These are phyloP conservation scores for Jasminum sambac DNA, from an alignment of 257 asterid species.

Conservation along the genomic window DNA sequence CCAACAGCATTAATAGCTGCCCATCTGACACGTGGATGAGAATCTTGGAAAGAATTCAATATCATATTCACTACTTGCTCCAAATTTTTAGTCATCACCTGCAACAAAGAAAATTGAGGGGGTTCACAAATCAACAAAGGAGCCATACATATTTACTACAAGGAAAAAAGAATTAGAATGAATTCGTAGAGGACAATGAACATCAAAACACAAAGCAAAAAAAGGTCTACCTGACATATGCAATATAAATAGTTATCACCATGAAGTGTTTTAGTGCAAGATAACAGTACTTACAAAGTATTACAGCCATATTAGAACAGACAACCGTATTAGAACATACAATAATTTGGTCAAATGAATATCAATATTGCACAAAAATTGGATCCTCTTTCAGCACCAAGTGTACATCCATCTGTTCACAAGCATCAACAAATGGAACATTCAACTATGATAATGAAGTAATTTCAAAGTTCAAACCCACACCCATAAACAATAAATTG, in stretches of 20 bases:
- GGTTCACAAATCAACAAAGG: neutral
- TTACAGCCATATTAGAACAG: neutral
- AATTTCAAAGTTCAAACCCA: too few species aligned
- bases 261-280: neutral
- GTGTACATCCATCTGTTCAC: too few species aligned
- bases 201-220: constrained; percentile 1
- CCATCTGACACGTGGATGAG: constrained; percentile 98
- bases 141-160: neutral
- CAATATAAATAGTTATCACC: neutral
- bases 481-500: too few species aligned
- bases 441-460: too few species aligned
- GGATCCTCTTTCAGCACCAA: too few species aligned
- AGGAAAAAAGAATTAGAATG: neutral
- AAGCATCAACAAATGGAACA: too few species aligned
- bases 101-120: constrained; percentile 15
- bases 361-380: neutral
- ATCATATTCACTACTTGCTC: constrained; percentile 93
- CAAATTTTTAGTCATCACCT: constrained; percentile 91
- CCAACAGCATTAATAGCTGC: constrained; percentile 99
- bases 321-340: too few species aligned
- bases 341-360: neutral
- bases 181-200: constrained; percentile 14
- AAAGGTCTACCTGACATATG: neutral
- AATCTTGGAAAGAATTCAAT: constrained; percentile 88
- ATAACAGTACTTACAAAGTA: neutral